Evolutionary conservation across 352 stramenopile species (phyloP).

Genomic region (Phytophthora sp.): DNA sequence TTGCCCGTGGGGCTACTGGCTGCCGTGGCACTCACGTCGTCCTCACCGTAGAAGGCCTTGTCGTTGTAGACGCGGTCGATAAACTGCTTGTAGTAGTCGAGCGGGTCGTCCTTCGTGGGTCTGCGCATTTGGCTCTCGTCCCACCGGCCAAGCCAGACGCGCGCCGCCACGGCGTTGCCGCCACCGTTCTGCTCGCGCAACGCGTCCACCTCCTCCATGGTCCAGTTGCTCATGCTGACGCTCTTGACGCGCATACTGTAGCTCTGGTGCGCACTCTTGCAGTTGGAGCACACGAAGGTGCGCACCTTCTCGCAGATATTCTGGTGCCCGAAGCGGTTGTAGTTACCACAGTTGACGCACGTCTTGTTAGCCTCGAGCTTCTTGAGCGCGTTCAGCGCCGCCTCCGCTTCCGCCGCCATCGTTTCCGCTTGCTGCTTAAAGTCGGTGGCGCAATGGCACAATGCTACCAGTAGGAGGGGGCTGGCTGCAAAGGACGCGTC

Average conservation of each 20-base stretch:
- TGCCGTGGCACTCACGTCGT: conserved; percentile 14
- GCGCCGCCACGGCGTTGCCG: conserved; percentile 85
- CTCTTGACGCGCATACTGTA: conserved; percentile 95
- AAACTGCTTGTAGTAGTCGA: conserved; percentile 89
- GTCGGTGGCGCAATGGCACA: conserved; percentile 19
- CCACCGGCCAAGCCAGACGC: conserved; percentile 90
- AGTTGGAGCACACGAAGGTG: conserved; percentile 95
- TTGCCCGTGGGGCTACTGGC: conserved; percentile 10
- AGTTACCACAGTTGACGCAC: conserved; percentile 85
- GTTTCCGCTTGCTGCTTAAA: neutral
- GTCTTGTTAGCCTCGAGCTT: conserved; percentile 86
- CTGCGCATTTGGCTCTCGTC: conserved; percentile 75
- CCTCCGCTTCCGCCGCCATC: conserved; percentile 58
- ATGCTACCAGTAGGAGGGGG: conserved; percentile 16
- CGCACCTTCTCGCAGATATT: conserved; percentile 94
- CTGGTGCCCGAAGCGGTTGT: conserved; percentile 92
- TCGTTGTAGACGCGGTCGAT: conserved; percentile 89
- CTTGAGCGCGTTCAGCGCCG: conserved; percentile 81
- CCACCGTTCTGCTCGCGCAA: conserved; percentile 86
- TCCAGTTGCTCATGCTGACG: conserved; percentile 96
- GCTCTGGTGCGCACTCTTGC: conserved; percentile 95
- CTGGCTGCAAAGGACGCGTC: conserved; percentile 20
- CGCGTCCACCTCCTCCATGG: conserved; percentile 88
- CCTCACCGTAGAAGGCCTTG: conserved; percentile 74
- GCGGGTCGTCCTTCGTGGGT: conserved; percentile 70